Conservation (phyloP, 2,329 filamentous ascomycete species). For the Fusarium siculi region DNA sequence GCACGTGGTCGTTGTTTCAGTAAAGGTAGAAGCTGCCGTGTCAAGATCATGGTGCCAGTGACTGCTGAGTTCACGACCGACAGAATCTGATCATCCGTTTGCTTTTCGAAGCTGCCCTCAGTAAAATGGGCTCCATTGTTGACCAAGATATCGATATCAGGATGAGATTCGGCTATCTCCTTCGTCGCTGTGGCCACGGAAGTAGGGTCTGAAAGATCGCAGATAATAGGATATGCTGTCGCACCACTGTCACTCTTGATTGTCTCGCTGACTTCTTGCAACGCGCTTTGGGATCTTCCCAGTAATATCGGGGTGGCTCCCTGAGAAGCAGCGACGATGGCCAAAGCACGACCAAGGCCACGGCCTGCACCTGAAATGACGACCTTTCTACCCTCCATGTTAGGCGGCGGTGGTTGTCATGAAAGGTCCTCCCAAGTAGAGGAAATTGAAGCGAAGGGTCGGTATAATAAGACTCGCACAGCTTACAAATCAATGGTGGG, state of each 20-base stretch:
- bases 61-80: not conserved
- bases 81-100: not conserved
- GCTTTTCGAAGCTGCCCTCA: not conserved
- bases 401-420: no score
- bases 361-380: constrained; percentile 4
- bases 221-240: not conserved
- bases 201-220: not conserved
- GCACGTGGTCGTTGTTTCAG: not conserved
- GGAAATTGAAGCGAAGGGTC: rapidly evolving
- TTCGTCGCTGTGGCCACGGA: not conserved
- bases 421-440: rapidly evolving
- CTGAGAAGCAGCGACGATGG: not conserved
- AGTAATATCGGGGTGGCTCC: not conserved
- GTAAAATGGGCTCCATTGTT: not conserved
- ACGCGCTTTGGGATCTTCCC: not conserved
- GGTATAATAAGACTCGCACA: rapidly evolving
- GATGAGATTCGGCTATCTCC: not conserved
- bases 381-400: not conserved
- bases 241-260: not conserved
- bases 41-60: constrained; percentile 2
- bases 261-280: not conserved
- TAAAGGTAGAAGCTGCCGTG: not conserved
- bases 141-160: not conserved
- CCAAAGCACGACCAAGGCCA: not conserved
- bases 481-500: not conserved